These are phyloP conservation scores for Alternaria hordeiaustralica DNA, from an alignment of 2,329 filamentous ascomycete genomes.

Conservation along the genomic window DNA sequence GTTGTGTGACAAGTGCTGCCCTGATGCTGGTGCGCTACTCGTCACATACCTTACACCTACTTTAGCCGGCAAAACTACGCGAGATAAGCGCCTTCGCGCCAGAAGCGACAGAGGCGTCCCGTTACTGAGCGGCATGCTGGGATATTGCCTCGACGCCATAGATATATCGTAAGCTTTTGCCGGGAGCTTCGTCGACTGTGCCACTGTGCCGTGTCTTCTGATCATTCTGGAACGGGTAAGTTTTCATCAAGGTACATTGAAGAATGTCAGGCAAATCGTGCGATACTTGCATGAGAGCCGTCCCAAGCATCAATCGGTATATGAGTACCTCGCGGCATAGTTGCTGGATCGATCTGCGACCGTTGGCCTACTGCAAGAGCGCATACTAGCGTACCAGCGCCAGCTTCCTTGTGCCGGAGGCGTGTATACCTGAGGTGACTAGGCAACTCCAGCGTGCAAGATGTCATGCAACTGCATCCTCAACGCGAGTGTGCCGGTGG, in stretches of 20 bases:
- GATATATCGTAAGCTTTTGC: background rate
- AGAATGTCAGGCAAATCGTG: constrained; percentile 1
- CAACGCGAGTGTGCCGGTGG: background rate
- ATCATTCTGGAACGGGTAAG: background rate
- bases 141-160: background rate
- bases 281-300: constrained; percentile 9
- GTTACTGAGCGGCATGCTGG: background rate
- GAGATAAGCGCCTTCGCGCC: background rate
- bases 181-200: background rate
- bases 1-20: constrained; percentile 1
- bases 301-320: background rate
- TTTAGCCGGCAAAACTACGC: constrained; percentile 1
- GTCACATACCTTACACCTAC: background rate
- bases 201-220: background rate
- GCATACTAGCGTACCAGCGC: constrained; percentile 23
- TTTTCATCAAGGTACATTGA: background rate
- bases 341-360: constrained; percentile 13
- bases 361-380: constrained; percentile 24
- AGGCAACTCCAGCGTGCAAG: background rate
- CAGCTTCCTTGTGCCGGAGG: constrained; percentile 1
- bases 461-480: background rate
- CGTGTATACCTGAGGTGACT: background rate
- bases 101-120: background rate
- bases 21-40: background rate
- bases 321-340: constrained; percentile 1